Conservation (phyloP, 2,329 filamentous ascomycete genomes). For the Cryphonectria carpinicola region DNA sequence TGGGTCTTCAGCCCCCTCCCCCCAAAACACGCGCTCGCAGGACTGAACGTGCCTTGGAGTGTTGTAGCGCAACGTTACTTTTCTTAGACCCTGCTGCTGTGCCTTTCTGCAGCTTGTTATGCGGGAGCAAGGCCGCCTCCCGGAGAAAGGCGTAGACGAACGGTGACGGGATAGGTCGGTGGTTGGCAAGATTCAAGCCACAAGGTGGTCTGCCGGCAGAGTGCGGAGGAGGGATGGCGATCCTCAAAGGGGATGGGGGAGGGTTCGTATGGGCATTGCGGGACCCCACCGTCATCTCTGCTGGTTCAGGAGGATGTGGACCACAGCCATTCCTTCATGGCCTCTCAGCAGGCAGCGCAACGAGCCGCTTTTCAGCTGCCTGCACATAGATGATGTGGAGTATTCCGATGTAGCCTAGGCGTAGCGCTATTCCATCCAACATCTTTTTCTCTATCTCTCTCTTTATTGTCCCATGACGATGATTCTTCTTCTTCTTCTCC, state of each 20-base stretch:
- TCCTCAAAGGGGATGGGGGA: background rate
- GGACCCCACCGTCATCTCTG: slow-evolving; percentile 9
- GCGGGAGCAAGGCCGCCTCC: slow-evolving; percentile 2
- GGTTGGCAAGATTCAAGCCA: background rate
- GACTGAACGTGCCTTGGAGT: slow-evolving; percentile 2
- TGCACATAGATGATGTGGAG: background rate
- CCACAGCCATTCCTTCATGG: background rate
- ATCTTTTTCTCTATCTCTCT: background rate
- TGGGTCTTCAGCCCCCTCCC: no score
- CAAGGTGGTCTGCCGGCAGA: background rate
- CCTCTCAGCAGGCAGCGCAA: background rate
- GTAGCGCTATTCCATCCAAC: no score
- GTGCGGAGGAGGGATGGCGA: slow-evolving; percentile 4
- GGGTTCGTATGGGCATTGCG: background rate
- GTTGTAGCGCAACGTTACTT: slow-evolving; percentile 26
- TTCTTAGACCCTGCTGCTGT: background rate
- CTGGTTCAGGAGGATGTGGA: slow-evolving; percentile 13
- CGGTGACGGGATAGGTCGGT: background rate
- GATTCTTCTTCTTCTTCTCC: background rate
- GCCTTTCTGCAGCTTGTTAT: background rate
- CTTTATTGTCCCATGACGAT: background rate
- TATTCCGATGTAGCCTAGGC: background rate
- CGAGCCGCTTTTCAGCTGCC: background rate
- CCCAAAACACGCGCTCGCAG: background rate
- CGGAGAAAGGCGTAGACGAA: background rate